phyloP scores from a whole-genome alignment of 140 eudicot genomes.

The Senecio squalidus region DNA sequence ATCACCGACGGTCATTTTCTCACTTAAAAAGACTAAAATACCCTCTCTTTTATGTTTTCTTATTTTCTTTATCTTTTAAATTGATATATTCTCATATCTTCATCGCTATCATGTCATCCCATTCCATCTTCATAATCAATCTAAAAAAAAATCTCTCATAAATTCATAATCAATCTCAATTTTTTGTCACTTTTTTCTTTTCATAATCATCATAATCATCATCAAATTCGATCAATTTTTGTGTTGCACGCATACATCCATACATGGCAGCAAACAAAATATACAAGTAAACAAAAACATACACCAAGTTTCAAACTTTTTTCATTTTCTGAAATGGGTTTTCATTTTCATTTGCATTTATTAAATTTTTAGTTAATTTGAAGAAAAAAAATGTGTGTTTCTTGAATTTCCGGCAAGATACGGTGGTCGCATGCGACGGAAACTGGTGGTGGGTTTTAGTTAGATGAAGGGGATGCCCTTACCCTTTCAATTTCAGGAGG shows the following conservation, averaged over 20 bases:
- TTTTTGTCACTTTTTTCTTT: too few relatives aligned
- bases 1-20: too few relatives aligned
- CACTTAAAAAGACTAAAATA: too few relatives aligned
- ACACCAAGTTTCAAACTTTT: background rate
- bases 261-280: constrained; percentile 33
- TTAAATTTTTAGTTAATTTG: background rate
- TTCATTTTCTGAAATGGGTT: background rate
- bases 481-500: constrained; percentile 48
- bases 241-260: constrained; percentile 75
- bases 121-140: too few relatives aligned
- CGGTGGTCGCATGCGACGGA: background rate
- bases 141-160: too few relatives aligned
- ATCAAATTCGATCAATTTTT: too few relatives aligned
- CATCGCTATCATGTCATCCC: too few relatives aligned
- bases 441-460: background rate
- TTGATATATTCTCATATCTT: too few relatives aligned
- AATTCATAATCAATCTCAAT: too few relatives aligned
- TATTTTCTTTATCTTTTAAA: too few relatives aligned
- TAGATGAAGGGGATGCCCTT: constrained; percentile 65
- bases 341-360: background rate
- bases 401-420: constrained; percentile 7
- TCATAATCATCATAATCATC: too few relatives aligned
- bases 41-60: too few relatives aligned
- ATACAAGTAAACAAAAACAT: background rate
- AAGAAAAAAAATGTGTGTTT: background rate